Conservation (phyloP, 2,329 filamentous ascomycete genomes). For the Chaetothyriales sp. region DNA sequence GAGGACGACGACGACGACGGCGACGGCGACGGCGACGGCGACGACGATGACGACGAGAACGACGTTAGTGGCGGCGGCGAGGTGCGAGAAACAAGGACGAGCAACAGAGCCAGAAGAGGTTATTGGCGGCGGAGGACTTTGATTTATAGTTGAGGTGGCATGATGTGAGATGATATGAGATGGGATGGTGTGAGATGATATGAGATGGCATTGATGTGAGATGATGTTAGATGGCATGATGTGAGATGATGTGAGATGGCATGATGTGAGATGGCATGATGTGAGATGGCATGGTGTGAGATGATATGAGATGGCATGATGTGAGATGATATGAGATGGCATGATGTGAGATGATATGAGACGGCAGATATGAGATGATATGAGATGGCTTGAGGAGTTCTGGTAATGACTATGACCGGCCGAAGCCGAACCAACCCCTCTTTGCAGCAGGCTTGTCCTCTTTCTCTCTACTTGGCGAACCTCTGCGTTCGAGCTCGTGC, state of each 20-base stretch:
- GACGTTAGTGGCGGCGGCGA: neutral
- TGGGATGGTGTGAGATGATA: too few species aligned
- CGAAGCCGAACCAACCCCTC: constrained; percentile 67
- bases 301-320: too few species aligned
- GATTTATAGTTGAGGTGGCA: neutral
- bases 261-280: too few species aligned
- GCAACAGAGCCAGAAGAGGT: neutral
- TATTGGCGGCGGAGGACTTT: neutral
- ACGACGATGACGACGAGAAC: neutral
- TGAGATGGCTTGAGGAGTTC: neutral
- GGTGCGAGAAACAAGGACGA: neutral
- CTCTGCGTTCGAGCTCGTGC: constrained; percentile 19
- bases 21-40: neutral
- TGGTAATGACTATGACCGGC: constrained; percentile 21
- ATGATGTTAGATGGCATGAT: too few species aligned
- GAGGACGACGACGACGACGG: too few species aligned
- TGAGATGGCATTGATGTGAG: too few species aligned
- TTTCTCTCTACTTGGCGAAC: constrained; percentile 19
- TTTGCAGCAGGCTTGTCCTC: constrained; percentile 42
- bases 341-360: too few species aligned
- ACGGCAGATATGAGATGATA: too few species aligned
- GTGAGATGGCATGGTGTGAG: too few species aligned
- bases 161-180: neutral
- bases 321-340: too few species aligned
- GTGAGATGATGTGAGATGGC: too few species aligned